phyloP scores from a whole-genome alignment of 805 yeast species.

The Scheffersomyces amazonensis region DNA sequence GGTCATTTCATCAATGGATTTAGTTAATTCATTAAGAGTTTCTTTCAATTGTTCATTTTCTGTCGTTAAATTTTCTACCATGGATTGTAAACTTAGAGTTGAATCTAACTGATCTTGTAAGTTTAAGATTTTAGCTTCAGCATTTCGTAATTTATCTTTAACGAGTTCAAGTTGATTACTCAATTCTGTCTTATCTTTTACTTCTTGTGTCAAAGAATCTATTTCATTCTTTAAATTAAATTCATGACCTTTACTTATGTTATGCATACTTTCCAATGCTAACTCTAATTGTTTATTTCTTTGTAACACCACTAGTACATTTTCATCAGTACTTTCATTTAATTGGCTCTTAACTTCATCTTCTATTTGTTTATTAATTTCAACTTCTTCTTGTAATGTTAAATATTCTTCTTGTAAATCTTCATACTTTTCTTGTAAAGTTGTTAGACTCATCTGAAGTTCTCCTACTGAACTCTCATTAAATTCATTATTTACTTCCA shows the following conservation, averaged over 20 bases:
- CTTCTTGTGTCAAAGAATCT: constrained; percentile 4
- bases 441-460: constrained; percentile 20
- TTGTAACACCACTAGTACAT: constrained; percentile 19
- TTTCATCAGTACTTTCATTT: constrained; percentile 11
- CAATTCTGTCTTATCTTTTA: not conserved
- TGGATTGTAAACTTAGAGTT: constrained; percentile 30
- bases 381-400: constrained; percentile 33
- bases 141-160: constrained; percentile 14
- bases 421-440: constrained; percentile 25
- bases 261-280: constrained; percentile 35
- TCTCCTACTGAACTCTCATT: constrained; percentile 30
- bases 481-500: constrained; percentile 44
- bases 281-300: constrained; percentile 39
- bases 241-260: constrained; percentile 23
- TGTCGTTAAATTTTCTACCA: constrained; percentile 30
- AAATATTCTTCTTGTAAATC: constrained; percentile 27
- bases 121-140: constrained; percentile 21
- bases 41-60: constrained; percentile 35
- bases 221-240: constrained; percentile 17
- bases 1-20: constrained; percentile 43
- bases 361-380: constrained; percentile 35
- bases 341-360: constrained; percentile 21
- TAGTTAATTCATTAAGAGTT: constrained; percentile 28
- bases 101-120: constrained; percentile 32
- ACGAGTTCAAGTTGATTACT: not conserved